These are phyloP conservation scores for Hansenula sp. DNA, from an alignment of 1,139 yeast species.

Conservation along the genomic window DNA sequence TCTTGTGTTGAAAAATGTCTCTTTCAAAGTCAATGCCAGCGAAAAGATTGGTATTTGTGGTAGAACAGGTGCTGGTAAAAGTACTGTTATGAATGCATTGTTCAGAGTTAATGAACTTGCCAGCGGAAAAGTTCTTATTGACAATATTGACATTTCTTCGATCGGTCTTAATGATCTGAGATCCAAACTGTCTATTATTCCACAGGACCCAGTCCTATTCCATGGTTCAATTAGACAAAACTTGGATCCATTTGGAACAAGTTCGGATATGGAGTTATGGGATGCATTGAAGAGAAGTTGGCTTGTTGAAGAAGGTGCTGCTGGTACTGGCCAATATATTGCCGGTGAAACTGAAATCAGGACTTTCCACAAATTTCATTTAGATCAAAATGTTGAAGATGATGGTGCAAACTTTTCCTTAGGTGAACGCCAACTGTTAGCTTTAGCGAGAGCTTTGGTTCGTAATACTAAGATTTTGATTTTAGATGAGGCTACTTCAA, in stretches of 20 bases:
- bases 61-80: slow-evolving; percentile 78
- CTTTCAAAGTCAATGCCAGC: slow-evolving; percentile 41
- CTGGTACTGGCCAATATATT: slow-evolving; percentile 11
- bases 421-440: slow-evolving; percentile 64
- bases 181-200: slow-evolving; percentile 63
- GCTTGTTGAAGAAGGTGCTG: slow-evolving; percentile 35
- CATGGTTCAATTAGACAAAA: slow-evolving; percentile 63
- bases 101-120: slow-evolving; percentile 57
- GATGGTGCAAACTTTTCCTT: slow-evolving; percentile 63
- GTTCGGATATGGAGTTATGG: slow-evolving; percentile 51
- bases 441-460: slow-evolving; percentile 65
- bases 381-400: slow-evolving; percentile 54
- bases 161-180: slow-evolving; percentile 58
- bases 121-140: slow-evolving; percentile 52
- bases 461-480: slow-evolving; percentile 54
- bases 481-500: slow-evolving; percentile 69
- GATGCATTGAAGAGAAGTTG: slow-evolving; percentile 53
- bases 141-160: slow-evolving; percentile 53
- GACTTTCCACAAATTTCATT: slow-evolving; percentile 47
- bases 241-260: slow-evolving; percentile 59
- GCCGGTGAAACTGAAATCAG: slow-evolving; percentile 12
- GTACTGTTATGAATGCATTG: slow-evolving; percentile 63
- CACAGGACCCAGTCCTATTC: slow-evolving; percentile 77
- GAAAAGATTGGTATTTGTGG: slow-evolving; percentile 76
- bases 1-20: slow-evolving; percentile 47